These are phyloP conservation scores for Choiromyces venosus DNA, from an alignment of 495 filamentous ascomycete species.

Conservation along the genomic window DNA sequence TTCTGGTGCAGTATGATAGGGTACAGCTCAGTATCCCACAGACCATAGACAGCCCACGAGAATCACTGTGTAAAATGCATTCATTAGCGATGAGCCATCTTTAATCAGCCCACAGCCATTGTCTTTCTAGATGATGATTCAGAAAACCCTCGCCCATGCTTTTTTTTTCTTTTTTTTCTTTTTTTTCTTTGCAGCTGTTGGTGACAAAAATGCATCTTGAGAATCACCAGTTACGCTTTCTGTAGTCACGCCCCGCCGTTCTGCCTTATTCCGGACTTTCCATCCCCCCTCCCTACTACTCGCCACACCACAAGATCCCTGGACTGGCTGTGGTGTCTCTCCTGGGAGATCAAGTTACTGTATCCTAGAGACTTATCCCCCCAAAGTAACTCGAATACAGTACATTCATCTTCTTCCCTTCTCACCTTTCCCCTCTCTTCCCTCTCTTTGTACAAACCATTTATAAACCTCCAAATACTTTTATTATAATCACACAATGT, in stretches of 20 bases:
- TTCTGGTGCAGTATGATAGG: background rate
- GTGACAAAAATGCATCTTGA: background rate
- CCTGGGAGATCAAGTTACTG: too few species aligned
- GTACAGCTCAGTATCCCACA: background rate
- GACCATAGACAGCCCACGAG: background rate
- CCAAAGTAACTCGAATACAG: background rate
- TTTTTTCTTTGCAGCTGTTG: background rate
- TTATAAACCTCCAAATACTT: background rate
- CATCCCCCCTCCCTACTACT: background rate
- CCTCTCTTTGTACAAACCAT: background rate
- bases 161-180: too few species aligned
- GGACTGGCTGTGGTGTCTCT: background rate
- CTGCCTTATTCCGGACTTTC: too few species aligned
- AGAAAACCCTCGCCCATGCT: background rate
- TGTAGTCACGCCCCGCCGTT: background rate
- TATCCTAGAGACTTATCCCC: background rate
- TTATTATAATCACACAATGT: background rate
- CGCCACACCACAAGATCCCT: background rate
- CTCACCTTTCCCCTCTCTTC: background rate
- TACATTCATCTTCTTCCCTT: background rate
- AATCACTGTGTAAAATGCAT: background rate
- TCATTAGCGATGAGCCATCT: constrained; percentile 4
- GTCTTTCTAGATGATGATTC: background rate
- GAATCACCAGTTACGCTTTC: background rate
- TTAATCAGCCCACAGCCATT: background rate